Base-by-base conservation (phyloP, 1,284 basidiomycete species). In the Irpex sp. region DNA sequence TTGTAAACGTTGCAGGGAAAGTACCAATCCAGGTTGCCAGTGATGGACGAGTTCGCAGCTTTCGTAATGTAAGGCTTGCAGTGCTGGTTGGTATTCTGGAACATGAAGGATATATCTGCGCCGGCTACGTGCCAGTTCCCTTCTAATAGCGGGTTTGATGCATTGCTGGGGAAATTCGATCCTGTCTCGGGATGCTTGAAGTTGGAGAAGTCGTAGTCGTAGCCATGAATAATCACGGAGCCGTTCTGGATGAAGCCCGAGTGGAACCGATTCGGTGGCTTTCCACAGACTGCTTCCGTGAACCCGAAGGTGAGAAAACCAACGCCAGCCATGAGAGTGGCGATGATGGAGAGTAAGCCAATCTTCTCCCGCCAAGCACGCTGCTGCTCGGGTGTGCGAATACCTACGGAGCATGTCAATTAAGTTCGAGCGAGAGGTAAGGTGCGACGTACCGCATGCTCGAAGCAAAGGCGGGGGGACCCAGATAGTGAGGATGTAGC, bases 231-330 rank as follows among this genome's bases (percentile, higher is more conserved):
- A 74, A 97, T 88, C 68, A 98, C 89, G 9, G 94, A 96, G 48
- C 85, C 87, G 48, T 85, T 89, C 63, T 88, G 87, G 68, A 97
- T 91, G 57, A 79, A 78, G 19, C 94, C 95, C 57, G 90, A 85
- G 68, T 90, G 87, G 80, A 86, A 96, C 15, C 94, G 88, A 61
- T 90, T 87, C 36, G 90, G 83, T 19, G 93, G 92, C 52, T 82
- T 90, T 47, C 95, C 94, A 76, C 97, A 99, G 40, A 99, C 96
- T 59, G 89, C 81, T 73, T 96, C 87, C 3, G 96, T 98, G 81
- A 99, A 99, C n/a, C 97, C 97, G 78, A 99, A 99, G 1, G 97
- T 99, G 74, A 99, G 83, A 85, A 96, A 99, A 76, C 96, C 97
- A 73, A 99, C 97, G 57, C 82, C 85, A 21, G 91, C 91, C 97